phyloP scores from a whole-genome alignment of 2,329 filamentous ascomycete species.

The Diaporthe sp. region DNA sequence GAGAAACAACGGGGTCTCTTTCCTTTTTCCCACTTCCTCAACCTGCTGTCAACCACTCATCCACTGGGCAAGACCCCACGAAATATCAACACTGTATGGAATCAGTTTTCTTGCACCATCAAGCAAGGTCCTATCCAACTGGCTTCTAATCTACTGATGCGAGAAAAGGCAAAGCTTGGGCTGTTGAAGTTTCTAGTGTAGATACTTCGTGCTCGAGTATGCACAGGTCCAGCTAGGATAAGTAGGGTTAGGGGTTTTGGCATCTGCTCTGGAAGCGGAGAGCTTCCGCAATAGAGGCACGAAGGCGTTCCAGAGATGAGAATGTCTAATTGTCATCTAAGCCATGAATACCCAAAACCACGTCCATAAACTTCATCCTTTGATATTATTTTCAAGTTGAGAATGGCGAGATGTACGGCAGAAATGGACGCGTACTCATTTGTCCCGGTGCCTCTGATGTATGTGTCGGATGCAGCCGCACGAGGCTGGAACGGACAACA shows the following conservation, averaged over 20 bases:
- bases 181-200: background rate
- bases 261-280: background rate
- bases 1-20: slow-evolving; percentile 1
- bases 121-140: background rate
- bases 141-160: background rate
- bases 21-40: background rate
- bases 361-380: background rate
- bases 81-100: background rate
- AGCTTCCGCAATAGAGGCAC: slow-evolving; percentile 4
- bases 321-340: slow-evolving; percentile 12
- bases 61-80: background rate
- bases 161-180: background rate
- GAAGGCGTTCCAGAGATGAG: background rate
- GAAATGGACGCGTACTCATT: no score
- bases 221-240: background rate
- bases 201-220: no score
- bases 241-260: slow-evolving; percentile 5
- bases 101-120: background rate
- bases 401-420: background rate
- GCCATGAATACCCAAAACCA: background rate
- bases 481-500: slow-evolving; percentile 12
- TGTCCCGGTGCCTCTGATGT: background rate
- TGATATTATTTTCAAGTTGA: background rate
- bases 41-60: background rate
- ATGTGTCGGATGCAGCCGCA: background rate